Percentiles rank a stretch among this genome's conserved stretches.
Conservation (phyloP, 306 rosid species). For the Casuarina equisetifolia region DNA sequence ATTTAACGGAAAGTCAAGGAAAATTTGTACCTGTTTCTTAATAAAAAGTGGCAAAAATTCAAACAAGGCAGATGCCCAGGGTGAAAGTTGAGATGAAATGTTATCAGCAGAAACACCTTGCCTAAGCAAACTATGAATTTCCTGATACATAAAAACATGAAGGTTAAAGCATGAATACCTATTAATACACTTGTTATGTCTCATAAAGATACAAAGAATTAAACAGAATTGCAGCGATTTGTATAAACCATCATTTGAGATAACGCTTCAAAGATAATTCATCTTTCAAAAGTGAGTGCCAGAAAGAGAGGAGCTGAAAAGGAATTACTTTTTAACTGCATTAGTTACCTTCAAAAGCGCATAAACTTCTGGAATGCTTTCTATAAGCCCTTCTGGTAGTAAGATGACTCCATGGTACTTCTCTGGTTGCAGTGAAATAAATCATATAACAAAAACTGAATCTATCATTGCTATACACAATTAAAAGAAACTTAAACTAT, state of each 20-base stretch:
- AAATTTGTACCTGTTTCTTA: constrained; percentile 66
- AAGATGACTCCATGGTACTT: constrained; percentile 94
- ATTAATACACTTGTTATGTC: constrained; percentile 4
- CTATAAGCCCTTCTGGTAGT: constrained; percentile 94
- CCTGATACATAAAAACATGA: constrained; percentile 53
- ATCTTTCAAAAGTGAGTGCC: background rate
- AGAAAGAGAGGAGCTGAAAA: background rate
- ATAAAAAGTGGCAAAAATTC: constrained; percentile 94
- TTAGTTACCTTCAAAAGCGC: constrained; percentile 80
- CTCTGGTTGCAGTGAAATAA: constrained; percentile 45
- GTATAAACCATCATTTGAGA: background rate
- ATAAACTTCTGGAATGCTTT: constrained; percentile 97
- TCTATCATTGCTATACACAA: background rate
- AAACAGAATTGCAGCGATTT: background rate
- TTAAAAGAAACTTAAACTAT: constrained; percentile 24
- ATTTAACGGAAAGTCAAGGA: constrained; percentile 11
- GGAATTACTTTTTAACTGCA: background rate
- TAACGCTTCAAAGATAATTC: background rate
- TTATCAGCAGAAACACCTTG: constrained; percentile 71
- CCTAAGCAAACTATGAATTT: constrained; percentile 79
- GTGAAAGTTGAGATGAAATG: constrained; percentile 83
- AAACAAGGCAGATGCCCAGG: constrained; percentile 97
- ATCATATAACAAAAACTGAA: constrained; percentile 21
- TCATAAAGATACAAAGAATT: background rate
- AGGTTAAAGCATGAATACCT: constrained; percentile 3